Evolutionary conservation across 1,139 yeast genomes (phyloP).

Genomic region (Meyerozyma smithsonii): DNA sequence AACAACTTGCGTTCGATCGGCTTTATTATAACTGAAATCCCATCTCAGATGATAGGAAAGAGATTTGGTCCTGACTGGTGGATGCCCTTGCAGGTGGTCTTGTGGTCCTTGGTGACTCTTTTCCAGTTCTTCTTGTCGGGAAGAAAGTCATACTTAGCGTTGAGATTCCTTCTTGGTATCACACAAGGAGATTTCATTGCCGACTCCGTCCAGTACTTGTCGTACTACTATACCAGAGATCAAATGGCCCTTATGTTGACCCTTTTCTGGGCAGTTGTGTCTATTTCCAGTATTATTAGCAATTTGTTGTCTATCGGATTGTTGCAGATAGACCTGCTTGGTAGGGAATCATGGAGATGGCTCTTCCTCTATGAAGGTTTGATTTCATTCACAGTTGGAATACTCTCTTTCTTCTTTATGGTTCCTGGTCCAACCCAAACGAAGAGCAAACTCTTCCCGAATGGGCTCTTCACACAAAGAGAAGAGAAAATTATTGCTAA

Average conservation of each 20-base stretch:
- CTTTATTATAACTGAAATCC: conserved; percentile 48
- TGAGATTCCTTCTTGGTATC: conserved; percentile 45
- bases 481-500: conserved; percentile 14
- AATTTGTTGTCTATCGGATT: conserved; percentile 44
- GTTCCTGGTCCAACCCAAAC: conserved; percentile 11
- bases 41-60: conserved; percentile 51
- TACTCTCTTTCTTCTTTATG: conserved; percentile 11
- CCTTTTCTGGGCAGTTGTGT: conserved; percentile 45
- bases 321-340: conserved; percentile 32
- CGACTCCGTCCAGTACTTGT: conserved; percentile 50
- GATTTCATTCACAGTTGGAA: conserved; percentile 12
- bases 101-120: conserved; percentile 50
- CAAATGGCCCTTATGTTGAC: conserved; percentile 49
- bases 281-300: conserved; percentile 34
- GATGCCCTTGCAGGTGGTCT: conserved; percentile 47
- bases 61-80: conserved; percentile 50
- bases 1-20: conserved; percentile 40
- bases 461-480: conserved; percentile 14
- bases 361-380: conserved; percentile 11
- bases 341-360: conserved; percentile 20
- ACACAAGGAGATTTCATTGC: conserved; percentile 57
- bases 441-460: conserved; percentile 9
- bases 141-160: conserved; percentile 30
- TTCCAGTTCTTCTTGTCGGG: conserved; percentile 37
- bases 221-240: conserved; percentile 50